Percentiles rank a stretch among this genome's conserved stretches.
Evolutionary conservation across 139 green algal genomes (phyloP).

Genomic region (Nannochloris sp.): DNA sequence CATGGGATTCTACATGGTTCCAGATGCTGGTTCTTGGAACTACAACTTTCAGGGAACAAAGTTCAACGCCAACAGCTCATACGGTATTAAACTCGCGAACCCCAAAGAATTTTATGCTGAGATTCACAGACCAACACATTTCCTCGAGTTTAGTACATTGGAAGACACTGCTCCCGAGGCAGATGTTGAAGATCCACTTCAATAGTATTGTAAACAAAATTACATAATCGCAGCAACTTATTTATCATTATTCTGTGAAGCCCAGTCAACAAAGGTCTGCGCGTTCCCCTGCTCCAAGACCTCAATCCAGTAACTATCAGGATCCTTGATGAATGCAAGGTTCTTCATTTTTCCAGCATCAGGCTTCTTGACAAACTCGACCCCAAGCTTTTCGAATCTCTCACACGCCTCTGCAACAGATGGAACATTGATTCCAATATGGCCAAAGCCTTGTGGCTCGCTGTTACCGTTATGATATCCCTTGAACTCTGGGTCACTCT

Average conservation of each 20-base stretch:
- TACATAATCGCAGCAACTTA: not conserved
- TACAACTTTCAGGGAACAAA: constrained; percentile 95
- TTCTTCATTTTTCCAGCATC: constrained; percentile 76
- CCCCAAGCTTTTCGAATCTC: constrained; percentile 57
- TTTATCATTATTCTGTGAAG: constrained; percentile 5
- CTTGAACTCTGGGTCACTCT: constrained; percentile 61
- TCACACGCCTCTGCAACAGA: constrained; percentile 77
- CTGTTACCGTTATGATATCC: constrained; percentile 84
- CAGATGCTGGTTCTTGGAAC: constrained; percentile 90
- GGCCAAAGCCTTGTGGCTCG: constrained; percentile 67
- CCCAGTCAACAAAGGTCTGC: constrained; percentile 15
- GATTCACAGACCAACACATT: constrained; percentile 86
- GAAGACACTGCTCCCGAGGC: constrained; percentile 77
- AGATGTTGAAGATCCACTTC: constrained; percentile 89
- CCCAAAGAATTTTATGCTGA: constrained; percentile 94
- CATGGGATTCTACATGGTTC: constrained; percentile 97
- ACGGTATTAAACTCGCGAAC: constrained; percentile 81
- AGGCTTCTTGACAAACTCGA: constrained; percentile 86
- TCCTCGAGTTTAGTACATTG: constrained; percentile 91
- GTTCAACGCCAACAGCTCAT: constrained; percentile 62
- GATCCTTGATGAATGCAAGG: constrained; percentile 74
- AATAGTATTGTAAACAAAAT: constrained; percentile 5
- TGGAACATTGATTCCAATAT: constrained; percentile 57
- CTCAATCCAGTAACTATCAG: constrained; percentile 66
- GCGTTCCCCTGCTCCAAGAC: constrained; percentile 28